Evolutionary conservation across 2,329 filamentous ascomycete species (phyloP).

Genomic region (Phaeosphaeriaceae sp.): DNA sequence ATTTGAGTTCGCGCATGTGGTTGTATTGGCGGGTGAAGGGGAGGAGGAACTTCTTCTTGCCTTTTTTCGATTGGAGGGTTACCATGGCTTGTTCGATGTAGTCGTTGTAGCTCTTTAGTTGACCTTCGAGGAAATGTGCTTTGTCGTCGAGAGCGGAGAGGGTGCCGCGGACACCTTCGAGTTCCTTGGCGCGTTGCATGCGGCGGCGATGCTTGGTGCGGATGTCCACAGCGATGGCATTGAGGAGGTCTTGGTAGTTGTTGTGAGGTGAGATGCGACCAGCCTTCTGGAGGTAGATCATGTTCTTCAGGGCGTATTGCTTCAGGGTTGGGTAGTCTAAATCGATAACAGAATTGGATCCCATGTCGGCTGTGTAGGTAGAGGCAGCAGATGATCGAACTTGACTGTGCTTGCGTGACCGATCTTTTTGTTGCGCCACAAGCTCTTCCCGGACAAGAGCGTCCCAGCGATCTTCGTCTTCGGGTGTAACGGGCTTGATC

Average conservation of each 20-base stretch:
- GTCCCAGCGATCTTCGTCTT: constrained; percentile 91
- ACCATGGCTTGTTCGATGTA: constrained; percentile 99
- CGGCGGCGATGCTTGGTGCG: constrained; percentile 93
- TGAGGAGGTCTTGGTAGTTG: constrained; percentile 96
- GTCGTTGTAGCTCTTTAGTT: constrained; percentile 97
- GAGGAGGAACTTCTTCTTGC: constrained; percentile 90
- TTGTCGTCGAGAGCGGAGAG: constrained; percentile 80
- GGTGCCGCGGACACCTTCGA: constrained; percentile 82
- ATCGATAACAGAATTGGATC: constrained; percentile 70
- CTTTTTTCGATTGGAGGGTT: constrained; percentile 95
- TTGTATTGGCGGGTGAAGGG: constrained; percentile 99
- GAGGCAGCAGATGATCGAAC: constrained; percentile 86
- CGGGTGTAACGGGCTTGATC: constrained; percentile 82
- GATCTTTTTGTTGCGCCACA: constrained; percentile 44
- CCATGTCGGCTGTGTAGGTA: constrained; percentile 67
- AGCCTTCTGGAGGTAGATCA: constrained; percentile 84
- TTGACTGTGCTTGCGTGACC: constrained; percentile 57
- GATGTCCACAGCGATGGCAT: constrained; percentile 95
- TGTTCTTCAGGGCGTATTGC: constrained; percentile 89
- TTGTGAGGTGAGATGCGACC: constrained; percentile 87
- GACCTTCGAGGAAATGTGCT: constrained; percentile 89
- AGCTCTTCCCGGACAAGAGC: constrained; percentile 83
- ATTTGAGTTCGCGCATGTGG: constrained; percentile 93
- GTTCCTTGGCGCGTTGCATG: constrained; percentile 87
- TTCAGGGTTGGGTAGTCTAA: constrained; percentile 94